Evolutionary conservation across 2,329 filamentous ascomycete genomes (phyloP), one percentile per base, ranked within the genome.

Genomic region (Hymenoscyphus occultus): DNA sequence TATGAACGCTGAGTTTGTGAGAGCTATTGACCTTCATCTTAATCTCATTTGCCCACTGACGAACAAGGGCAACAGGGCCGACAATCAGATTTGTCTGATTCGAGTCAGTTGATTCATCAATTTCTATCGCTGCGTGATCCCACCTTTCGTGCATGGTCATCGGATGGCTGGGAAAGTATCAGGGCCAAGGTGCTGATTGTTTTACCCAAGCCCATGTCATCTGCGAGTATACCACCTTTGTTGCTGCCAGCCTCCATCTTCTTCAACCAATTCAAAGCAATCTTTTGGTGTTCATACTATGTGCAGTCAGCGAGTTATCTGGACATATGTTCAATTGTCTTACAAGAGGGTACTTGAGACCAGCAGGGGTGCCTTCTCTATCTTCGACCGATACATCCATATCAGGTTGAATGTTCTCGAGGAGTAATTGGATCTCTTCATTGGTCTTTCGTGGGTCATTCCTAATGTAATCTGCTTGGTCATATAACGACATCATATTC

Each of bases 41-140:
- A 58, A 97, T 91, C 76, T 97, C 93, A 59, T 88, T 84, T 72
- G 91, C 87, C 93, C 93, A 97, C 75, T 97, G 93, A 16, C 87
- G 85, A 75, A 96, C 84, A 16, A 97, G 80, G 2, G 91, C 88
- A 12, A 96, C 86, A 0, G 92, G 92, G 0, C 89, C 91, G 59
- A 96, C 82, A 59, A 97, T 92, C 31, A 97, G 79, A n/a, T 88
- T 95, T 0, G 92, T 93, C 80, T 91, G 42, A 42, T 19, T 61
- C 2, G 42, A 19, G 59, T 74, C 61, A 72, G 64, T 28, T 28
- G 10, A 42, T 48, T 32, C 42, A 35, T 14, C 61, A 48, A 64
- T n/a, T 22, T 28, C 16, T 31, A 28, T 54, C 5, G 61, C 31
- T 39, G 16, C 14, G 19, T 59, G 19, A 28, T 48, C 72, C 67